phyloP scores from a whole-genome alignment of 768 basidiomycete genomes.

The Suillus clintonianus region DNA sequence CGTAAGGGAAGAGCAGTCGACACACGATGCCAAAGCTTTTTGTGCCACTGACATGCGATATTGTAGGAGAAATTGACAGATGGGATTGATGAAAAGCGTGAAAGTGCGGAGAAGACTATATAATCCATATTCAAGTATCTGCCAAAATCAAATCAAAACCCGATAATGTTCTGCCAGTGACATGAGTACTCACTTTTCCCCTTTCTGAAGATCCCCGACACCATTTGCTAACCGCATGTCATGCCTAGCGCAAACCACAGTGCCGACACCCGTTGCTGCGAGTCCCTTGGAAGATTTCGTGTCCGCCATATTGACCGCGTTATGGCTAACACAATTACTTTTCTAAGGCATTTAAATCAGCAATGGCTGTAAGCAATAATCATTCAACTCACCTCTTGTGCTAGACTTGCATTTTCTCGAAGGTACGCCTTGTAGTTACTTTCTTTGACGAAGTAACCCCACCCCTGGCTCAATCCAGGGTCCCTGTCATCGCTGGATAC shows the following conservation, averaged over 20 bases:
- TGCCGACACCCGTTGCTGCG: background rate
- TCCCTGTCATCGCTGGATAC: conserved; percentile 13
- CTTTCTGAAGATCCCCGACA: conserved; percentile 32
- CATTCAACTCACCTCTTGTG: background rate
- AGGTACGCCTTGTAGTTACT: conserved; percentile 15
- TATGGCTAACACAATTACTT: background rate
- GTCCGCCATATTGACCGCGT: background rate
- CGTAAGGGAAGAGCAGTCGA: background rate
- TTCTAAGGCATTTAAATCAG: background rate
- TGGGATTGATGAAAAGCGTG: background rate
- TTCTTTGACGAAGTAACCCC: conserved; percentile 22
- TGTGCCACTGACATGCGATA: no score
- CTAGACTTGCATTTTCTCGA: background rate
- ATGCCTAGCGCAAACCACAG: conserved; percentile 13
- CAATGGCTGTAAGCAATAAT: background rate
- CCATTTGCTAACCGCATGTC: conserved; percentile 10
- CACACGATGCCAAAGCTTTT: background rate
- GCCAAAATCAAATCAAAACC: background rate
- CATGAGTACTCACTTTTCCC: conserved; percentile 26
- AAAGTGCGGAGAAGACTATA: background rate
- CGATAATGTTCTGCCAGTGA: no score
- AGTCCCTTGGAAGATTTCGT: background rate
- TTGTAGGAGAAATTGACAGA: background rate
- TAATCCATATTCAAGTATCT: conserved; percentile 7
- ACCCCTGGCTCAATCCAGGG: conserved; percentile 20